Base-by-base conservation (phyloP, 2,329 filamentous ascomycete species). In the Aspergillus sclerotialis region DNA sequence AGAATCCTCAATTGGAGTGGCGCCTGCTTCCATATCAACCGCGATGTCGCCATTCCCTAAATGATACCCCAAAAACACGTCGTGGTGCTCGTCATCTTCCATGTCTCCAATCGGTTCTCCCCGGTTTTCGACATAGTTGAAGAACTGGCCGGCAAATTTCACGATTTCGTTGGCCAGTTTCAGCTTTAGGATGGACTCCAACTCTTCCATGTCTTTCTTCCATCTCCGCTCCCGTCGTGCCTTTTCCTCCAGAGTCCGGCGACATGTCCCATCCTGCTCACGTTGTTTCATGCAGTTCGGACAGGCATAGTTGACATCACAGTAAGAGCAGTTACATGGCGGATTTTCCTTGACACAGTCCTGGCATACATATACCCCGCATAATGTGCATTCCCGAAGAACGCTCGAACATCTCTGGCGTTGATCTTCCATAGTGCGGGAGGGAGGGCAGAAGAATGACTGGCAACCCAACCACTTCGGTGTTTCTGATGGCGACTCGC, bases 401-500 rank as follows among this genome's bases (percentile, higher is more conserved):
- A 60, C 45, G 33, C 61, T 66, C 9, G 58, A 48, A 43, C 67
- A 70, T 18, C 64, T 55, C 38, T 63, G 59, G 5, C 67, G 64
- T 36, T 67, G 64, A 39, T 70, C 67, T 8, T 65, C 63, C 9
- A 64, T 45, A 4, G 59, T 49, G 25, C 65, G 61, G 33, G 57
- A 61, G 23, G 60, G 55, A 1, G 66, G 64, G 37, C 67, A 70
- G 44, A 68, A 68, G 40, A 69, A 66, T 7, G 67, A 65, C 36
- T 65, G 63, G 40, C 67, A 70, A 12, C 67, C 67, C 48, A 62
- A 59, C 67, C 67, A 69, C 36, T 49, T 58, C 6, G 55, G 53
- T 5, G 50, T 43, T 23, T 61, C 58, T n/a, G 55, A 41, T 4
- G 59, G 40, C 16, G 59, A 54, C 32, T 65, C 55, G 39, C 56